Conservation (phyloP, 208 protist genomes). For the Vickermania spadyakhi region DNA sequence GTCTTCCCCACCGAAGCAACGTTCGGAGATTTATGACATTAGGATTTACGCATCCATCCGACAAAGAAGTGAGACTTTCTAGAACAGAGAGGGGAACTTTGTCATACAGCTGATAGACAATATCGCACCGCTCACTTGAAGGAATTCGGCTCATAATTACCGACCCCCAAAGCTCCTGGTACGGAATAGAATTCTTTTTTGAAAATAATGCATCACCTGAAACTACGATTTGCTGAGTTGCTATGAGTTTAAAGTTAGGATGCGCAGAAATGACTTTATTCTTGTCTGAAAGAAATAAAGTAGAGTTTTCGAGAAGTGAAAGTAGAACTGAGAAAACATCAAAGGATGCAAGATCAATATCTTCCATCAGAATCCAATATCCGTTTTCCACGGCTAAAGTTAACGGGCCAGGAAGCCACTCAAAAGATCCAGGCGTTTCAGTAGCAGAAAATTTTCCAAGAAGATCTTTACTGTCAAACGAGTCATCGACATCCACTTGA, state of each 20-base stretch:
- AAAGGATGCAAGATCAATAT: slow-evolving; percentile 97
- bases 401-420: slow-evolving; percentile 96
- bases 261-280: slow-evolving; percentile 86
- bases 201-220: slow-evolving; percentile 41
- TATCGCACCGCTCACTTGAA: slow-evolving; percentile 36
- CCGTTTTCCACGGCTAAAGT: slow-evolving; percentile 94
- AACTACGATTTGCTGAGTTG: slow-evolving; percentile 70
- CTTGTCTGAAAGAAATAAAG: slow-evolving; percentile 95
- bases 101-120: slow-evolving; percentile 36
- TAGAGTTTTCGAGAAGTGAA: slow-evolving; percentile 93
- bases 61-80: slow-evolving; percentile 26
- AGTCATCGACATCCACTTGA: slow-evolving; percentile 94
- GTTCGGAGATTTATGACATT: slow-evolving; percentile 63
- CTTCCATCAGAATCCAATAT: slow-evolving; percentile 98
- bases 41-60: slow-evolving; percentile 10
- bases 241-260: slow-evolving; percentile 83
- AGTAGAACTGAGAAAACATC: slow-evolving; percentile 97
- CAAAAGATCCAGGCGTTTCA: slow-evolving; percentile 96
- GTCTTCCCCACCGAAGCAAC: slow-evolving; percentile 90
- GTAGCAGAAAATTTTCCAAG: slow-evolving; percentile 99
- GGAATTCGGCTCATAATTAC: slow-evolving; percentile 70
- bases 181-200: slow-evolving; percentile 57
- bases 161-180: slow-evolving; percentile 69
- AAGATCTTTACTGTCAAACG: slow-evolving; percentile 98
- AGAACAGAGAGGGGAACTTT: slow-evolving; percentile 40